phyloP scores from a whole-genome alignment of 768 basidiomycete genomes.

The Lentinula sp. region DNA sequence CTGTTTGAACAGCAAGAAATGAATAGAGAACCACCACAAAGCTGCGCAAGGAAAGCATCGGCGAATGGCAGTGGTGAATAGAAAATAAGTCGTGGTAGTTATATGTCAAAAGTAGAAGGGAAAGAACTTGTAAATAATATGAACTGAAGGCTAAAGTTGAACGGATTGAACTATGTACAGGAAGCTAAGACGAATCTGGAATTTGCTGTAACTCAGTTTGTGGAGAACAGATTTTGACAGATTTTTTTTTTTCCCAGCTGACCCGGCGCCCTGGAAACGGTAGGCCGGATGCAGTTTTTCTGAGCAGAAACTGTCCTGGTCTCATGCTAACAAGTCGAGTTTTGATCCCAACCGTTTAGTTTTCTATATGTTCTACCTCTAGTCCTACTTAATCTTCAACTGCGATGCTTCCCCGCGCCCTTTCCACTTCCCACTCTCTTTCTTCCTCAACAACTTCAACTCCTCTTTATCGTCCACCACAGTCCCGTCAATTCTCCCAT shows the following conservation, averaged over 20 bases:
- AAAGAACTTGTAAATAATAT: background rate
- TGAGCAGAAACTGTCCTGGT: constrained; percentile 9
- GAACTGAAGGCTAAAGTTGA: background rate
- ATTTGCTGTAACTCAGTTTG: too few relatives aligned
- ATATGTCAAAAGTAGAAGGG: background rate
- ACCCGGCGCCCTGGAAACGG: constrained; percentile 21
- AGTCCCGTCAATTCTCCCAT: constrained; percentile 40
- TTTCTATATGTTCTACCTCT: constrained; percentile 12
- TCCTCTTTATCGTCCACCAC: constrained; percentile 35
- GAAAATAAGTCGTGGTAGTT: background rate
- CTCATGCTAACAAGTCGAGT: background rate
- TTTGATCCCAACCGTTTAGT: constrained; percentile 4
- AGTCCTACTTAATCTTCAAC: constrained; percentile 10
- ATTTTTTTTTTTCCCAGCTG: constrained; percentile 7
- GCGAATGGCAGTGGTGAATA: background rate
- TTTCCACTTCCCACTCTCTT: constrained; percentile 26
- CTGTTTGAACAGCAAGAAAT: background rate
- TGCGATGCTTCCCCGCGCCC: constrained; percentile 16
- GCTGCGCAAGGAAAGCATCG: background rate
- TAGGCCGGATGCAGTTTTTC: constrained; percentile 1
- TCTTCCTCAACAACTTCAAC: constrained; percentile 17
- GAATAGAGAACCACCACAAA: background rate
- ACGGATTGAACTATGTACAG: too few relatives aligned
- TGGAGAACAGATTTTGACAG: constrained; percentile 2
- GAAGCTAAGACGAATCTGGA: background rate